These are phyloP conservation scores for Mycosarcoma mackinlayi DNA, from an alignment of 1,284 basidiomycete genomes.

Conservation along the genomic window DNA sequence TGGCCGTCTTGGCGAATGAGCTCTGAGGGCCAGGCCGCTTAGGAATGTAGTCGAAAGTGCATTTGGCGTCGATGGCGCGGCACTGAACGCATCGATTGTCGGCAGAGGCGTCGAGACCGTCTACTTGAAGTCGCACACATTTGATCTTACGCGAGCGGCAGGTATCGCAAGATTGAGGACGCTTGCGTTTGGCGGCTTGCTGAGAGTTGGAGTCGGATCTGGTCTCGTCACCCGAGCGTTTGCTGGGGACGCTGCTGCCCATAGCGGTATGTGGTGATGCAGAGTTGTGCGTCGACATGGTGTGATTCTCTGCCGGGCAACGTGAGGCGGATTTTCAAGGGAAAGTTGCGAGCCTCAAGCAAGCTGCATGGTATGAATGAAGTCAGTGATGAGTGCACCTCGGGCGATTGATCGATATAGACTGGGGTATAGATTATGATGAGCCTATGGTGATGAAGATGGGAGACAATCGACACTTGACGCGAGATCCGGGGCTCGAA, in stretches of 20 bases:
- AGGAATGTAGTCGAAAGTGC: slow-evolving; percentile 53
- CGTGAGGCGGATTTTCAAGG: no score
- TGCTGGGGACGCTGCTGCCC: slow-evolving; percentile 8
- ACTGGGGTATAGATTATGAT: no score
- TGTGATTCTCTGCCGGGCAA: neutral
- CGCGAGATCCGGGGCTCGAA: no score
- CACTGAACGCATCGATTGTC: slow-evolving; percentile 52
- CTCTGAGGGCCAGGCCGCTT: slow-evolving; percentile 53
- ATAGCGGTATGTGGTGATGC: neutral
- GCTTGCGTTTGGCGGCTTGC: slow-evolving; percentile 41
- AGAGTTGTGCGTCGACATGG: slow-evolving; percentile 28
- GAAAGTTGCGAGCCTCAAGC: slow-evolving; percentile 4
- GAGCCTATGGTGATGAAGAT: no score
- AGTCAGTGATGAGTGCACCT: no score
- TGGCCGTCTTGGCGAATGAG: slow-evolving; percentile 44
- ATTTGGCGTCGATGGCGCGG: slow-evolving; percentile 47
- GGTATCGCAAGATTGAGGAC: slow-evolving; percentile 52
- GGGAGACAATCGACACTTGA: no score
- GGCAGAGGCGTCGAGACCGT: slow-evolving; percentile 36
- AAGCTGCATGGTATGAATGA: slow-evolving; percentile 7
- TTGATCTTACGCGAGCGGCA: slow-evolving; percentile 57
- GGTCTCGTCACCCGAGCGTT: slow-evolving; percentile 25
- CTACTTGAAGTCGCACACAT: slow-evolving; percentile 42
- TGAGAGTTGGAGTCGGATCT: slow-evolving; percentile 15
- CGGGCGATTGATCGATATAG: no score